Evolutionary conservation across 2,329 filamentous ascomycete species (phyloP).

Genomic region (Pyrenochaeta sp.): DNA sequence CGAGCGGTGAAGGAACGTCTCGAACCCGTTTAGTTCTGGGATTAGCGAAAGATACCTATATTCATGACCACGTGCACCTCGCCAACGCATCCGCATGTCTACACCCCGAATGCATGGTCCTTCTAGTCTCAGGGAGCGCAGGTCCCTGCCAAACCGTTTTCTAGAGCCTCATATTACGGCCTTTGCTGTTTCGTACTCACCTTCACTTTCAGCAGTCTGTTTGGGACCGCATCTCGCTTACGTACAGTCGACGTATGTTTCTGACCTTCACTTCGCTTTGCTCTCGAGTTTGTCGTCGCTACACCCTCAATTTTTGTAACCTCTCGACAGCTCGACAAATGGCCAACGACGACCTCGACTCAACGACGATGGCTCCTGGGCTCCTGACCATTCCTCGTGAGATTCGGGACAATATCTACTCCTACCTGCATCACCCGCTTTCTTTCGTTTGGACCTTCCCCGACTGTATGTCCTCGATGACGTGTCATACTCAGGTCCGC

Average conservation of each 20-base stretch:
- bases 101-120: too few relatives aligned
- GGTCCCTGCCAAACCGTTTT: too few relatives aligned
- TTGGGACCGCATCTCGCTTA: too few relatives aligned
- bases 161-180: too few relatives aligned
- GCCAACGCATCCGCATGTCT: background rate
- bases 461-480: background rate
- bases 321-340: background rate
- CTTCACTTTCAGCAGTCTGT: too few relatives aligned
- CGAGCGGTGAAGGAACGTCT: background rate
- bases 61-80: background rate
- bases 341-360: background rate
- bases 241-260: too few relatives aligned
- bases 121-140: too few relatives aligned
- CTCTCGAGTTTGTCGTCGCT: too few relatives aligned
- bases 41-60: background rate
- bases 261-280: too few relatives aligned
- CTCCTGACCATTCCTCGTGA: conserved; percentile 2
- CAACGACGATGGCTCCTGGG: background rate
- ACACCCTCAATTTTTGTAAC: too few relatives aligned
- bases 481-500: conserved; percentile 63
- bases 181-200: too few relatives aligned
- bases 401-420: conserved; percentile 1
- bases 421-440: background rate
- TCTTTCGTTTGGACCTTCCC: background rate
- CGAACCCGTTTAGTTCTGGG: too few relatives aligned